phyloP scores from a whole-genome alignment of 169 alveolate species.

The Plasmodium ovale region DNA sequence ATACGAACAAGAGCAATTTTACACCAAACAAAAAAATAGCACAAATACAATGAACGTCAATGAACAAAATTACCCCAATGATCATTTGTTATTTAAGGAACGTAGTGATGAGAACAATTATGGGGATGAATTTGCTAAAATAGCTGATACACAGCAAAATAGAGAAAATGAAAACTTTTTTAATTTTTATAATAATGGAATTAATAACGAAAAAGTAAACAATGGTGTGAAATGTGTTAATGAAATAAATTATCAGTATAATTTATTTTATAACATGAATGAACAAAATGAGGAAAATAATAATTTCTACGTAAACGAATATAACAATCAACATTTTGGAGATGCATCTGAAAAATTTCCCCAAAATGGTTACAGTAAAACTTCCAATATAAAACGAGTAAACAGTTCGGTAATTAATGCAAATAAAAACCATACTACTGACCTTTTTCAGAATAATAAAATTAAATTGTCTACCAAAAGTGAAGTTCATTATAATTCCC shows the following conservation, averaged over 20 bases:
- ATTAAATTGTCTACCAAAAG: conserved; percentile 55
- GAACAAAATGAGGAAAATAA: conserved; percentile 3
- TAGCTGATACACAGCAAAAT: not conserved
- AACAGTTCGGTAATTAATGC: conserved; percentile 25
- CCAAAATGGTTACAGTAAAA: conserved; percentile 28
- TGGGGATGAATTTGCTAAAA: not conserved
- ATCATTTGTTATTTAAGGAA: conserved; percentile 22
- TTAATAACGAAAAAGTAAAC: conserved; percentile 5
- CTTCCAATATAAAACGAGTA: conserved; percentile 36
- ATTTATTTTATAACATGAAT: conserved; percentile 45
- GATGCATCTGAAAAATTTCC: not conserved
- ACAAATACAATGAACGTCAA: not conserved
- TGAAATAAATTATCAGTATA: conserved; percentile 28
- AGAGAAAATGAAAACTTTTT: conserved; percentile 2
- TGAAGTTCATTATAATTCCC: conserved; percentile 53
- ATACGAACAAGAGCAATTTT: not conserved
- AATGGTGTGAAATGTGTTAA: conserved; percentile 2
- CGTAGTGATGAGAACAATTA: conserved; percentile 4
- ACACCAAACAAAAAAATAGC: not conserved
- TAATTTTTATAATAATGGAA: not conserved
- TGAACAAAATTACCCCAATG: not conserved
- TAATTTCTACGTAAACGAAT: conserved; percentile 1
- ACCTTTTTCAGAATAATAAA: conserved; percentile 29
- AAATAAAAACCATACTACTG: conserved; percentile 18
- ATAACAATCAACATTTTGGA: conserved; percentile 1